phyloP scores from a whole-genome alignment of 352 stramenopile species.

The Globisporangium abappressorium region DNA sequence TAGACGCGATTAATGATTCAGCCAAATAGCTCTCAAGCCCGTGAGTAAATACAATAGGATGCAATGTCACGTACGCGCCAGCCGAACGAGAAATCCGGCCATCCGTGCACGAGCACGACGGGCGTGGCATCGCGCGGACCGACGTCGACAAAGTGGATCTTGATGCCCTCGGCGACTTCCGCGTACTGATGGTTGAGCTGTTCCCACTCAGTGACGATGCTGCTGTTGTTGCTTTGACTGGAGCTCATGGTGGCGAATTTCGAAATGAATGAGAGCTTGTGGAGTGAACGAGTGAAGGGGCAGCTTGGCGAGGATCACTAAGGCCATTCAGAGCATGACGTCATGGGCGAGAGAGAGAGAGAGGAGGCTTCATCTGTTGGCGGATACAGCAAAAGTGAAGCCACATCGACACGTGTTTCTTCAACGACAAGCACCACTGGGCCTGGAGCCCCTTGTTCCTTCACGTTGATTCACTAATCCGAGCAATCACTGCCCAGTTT shows the following conservation, averaged over 20 bases:
- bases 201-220: conserved; percentile 14
- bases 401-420: background rate
- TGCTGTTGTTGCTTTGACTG: background rate
- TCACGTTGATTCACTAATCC: background rate
- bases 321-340: background rate
- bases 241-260: conserved; percentile 8
- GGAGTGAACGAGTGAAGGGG: background rate
- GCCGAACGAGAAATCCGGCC: conserved; percentile 57
- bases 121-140: conserved; percentile 38
- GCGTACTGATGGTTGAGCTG: conserved; percentile 21
- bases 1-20: background rate
- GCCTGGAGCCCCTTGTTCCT: too few species aligned
- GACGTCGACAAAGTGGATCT: conserved; percentile 51
- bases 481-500: background rate
- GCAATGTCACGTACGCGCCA: conserved; percentile 36
- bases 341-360: background rate
- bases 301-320: background rate
- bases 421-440: background rate
- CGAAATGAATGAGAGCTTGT: conserved; percentile 4
- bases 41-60: too few species aligned
- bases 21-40: background rate
- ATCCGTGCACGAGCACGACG: conserved; percentile 63
- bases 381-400: conserved; percentile 3
- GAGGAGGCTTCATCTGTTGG: background rate
- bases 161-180: conserved; percentile 22